phyloP scores from a whole-genome alignment of 2,329 filamentous ascomycete genomes.

The Claviceps sp. region DNA sequence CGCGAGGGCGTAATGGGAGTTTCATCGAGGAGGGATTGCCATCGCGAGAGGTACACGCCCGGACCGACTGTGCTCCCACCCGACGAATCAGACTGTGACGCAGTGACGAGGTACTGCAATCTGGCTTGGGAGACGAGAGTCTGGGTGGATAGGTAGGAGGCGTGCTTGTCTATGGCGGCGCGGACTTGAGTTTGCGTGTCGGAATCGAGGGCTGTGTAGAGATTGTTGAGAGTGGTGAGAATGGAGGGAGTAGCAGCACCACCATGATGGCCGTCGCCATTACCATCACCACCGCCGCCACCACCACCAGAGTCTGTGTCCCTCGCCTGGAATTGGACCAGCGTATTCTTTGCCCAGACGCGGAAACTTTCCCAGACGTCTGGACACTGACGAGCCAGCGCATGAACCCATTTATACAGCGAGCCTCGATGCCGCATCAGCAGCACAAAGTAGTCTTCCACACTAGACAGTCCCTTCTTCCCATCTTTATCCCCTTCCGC shows the following conservation, averaged over 20 bases:
- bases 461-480: constrained; percentile 35
- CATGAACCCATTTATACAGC: constrained; percentile 58
- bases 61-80: constrained; percentile 41
- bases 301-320: background rate
- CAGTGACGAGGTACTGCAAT: constrained; percentile 43
- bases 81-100: constrained; percentile 9
- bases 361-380: constrained; percentile 49
- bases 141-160: constrained; percentile 43
- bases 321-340: constrained; percentile 37
- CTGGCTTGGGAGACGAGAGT: constrained; percentile 38
- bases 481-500: background rate
- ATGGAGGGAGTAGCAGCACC: constrained; percentile 13
- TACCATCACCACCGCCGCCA: too few relatives aligned
- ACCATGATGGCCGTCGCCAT: too few relatives aligned
- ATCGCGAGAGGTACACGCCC: constrained; percentile 58
- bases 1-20: constrained; percentile 52
- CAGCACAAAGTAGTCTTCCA: constrained; percentile 59
- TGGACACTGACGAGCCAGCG: constrained; percentile 53
- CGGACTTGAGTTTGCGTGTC: constrained; percentile 32
- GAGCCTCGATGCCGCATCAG: constrained; percentile 50
- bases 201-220: constrained; percentile 33
- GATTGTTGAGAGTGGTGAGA: constrained; percentile 23
- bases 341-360: constrained; percentile 44
- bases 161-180: constrained; percentile 44
- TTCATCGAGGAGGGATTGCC: constrained; percentile 59